Percentiles rank a stretch among this genome's conserved stretches.
Evolutionary conservation across 2,329 filamentous ascomycete genomes (phyloP).

Genomic region (Fusarium kyushuense): DNA sequence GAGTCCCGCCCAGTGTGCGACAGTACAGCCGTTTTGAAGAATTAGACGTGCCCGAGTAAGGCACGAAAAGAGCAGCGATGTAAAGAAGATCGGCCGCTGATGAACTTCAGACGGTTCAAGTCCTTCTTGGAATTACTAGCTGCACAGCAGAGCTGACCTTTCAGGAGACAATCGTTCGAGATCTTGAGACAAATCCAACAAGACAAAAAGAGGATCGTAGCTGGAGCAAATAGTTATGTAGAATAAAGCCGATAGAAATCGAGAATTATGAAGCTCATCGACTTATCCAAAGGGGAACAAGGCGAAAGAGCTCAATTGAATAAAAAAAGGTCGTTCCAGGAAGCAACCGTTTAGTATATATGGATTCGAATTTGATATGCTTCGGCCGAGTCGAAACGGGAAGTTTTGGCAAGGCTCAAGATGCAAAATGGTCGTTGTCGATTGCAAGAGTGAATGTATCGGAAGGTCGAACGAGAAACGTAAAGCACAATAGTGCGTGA

Average conservation of each 20-base stretch:
- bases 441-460: conserved; percentile 45
- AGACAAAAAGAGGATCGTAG: conserved; percentile 20
- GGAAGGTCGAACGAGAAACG: conserved; percentile 48
- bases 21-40: conserved; percentile 84
- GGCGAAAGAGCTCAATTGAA: conserved; percentile 30
- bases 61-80: conserved; percentile 41
- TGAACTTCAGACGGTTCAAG: conserved; percentile 20
- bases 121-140: conserved; percentile 29
- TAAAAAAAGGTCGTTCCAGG: conserved; percentile 42
- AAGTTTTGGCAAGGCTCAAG: conserved; percentile 35
- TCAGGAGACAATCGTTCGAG: conserved; percentile 14
- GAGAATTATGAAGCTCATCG: conserved; percentile 41
- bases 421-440: conserved; percentile 39
- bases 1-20: conserved; percentile 83
- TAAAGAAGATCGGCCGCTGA: conserved; percentile 24
- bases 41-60: conserved; percentile 64
- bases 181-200: conserved; percentile 18
- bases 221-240: conserved; percentile 41
- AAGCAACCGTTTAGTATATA: conserved; percentile 46
- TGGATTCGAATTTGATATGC: conserved; percentile 45
- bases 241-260: conserved; percentile 39
- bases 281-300: conserved; percentile 40
- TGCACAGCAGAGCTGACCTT: conserved; percentile 30
- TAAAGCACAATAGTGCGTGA: conserved; percentile 42
- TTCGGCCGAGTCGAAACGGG: conserved; percentile 43